A percentile compares a stretch with the other conserved stretches of the same genome.
Conservation (phyloP, 1,284 basidiomycete genomes). For the Exobasidium rhododendri region DNA sequence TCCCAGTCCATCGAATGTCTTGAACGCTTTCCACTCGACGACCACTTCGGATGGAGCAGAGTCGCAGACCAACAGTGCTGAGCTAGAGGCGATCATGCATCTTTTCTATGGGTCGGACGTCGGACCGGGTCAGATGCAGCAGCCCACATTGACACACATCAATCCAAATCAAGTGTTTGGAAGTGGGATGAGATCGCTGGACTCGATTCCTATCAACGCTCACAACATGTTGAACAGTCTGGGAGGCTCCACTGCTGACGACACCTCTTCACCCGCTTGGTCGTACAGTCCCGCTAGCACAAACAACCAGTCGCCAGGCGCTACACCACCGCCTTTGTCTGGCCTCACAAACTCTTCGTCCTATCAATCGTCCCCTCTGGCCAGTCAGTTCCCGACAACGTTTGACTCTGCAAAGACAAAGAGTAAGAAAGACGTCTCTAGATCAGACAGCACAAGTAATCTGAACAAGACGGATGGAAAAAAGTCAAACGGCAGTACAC, state of each 20-base stretch:
- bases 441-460: conserved; percentile 22
- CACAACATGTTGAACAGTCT: conserved; percentile 1
- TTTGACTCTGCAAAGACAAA: conserved; percentile 16
- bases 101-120: conserved; percentile 49
- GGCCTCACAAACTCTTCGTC: conserved; percentile 21
- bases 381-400: conserved; percentile 18
- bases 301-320: conserved; percentile 26
- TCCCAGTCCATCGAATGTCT: neutral
- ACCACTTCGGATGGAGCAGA: neutral
- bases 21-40: neutral
- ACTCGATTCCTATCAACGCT: conserved; percentile 11
- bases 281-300: conserved; percentile 43
- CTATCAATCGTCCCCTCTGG: conserved; percentile 37
- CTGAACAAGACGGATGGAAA: conserved; percentile 26
- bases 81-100: conserved; percentile 45
- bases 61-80: conserved; percentile 13
- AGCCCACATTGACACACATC: conserved; percentile 39
- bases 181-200: neutral
- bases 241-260: conserved; percentile 28
- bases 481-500: conserved; percentile 5
- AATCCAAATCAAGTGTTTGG: conserved; percentile 48
- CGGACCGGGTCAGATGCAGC: conserved; percentile 17
- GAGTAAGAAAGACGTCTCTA: neutral
- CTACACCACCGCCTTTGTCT: conserved; percentile 27
- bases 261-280: conserved; percentile 33